Evolutionary conservation across 208 protist species (phyloP), one percentile per base, ranked within the genome.

Genomic region (Leishmania amazonensis): DNA sequence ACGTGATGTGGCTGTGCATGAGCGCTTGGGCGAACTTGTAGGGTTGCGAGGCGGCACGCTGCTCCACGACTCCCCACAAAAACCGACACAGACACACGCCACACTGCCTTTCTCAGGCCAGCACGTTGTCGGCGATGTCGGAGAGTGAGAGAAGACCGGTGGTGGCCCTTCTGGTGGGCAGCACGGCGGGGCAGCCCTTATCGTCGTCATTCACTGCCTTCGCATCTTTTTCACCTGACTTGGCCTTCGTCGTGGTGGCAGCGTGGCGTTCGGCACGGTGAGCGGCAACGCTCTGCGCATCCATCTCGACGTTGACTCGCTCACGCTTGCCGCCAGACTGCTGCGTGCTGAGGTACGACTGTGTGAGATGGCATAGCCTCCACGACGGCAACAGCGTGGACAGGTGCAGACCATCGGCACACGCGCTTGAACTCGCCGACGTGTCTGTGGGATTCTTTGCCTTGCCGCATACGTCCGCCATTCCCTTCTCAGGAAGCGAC

Each of bases 141-240:
- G 80, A 83, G 9, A 83, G 80, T 62, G 80, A 79, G n/a, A 35
- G 28, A 53, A 35, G n/a, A 51, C 31, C 64, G 47, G 24, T 28
- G 57, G 40, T 47, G 73, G 45, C 35, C 35, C 51, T 47, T 51
- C n/a, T 45, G 17, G n/a, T 64, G 8, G 47, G 42, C 21, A 17
- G 11, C 75, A 24, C 40, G 40, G 31, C 58, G 35, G 28, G 8
- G 35, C 45, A 58, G 53, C 19, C 54, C 17, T 24, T 51, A 62
- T 35, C 11, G 6, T 35, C 40, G 35, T 15, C 42, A 40, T 54
- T 7, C 21, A 1, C 40, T 35, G 6, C 21, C n/a, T 70, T 51
- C 11, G 15, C 38, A 72, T 24, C 45, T 6, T 54, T 19, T 74
- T 38, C 70, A 51, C 9, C 24, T 38, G 70, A 17, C 42, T 31